Conservation (phyloP, 306 rosid genomes). For the Senna tora region DNA sequence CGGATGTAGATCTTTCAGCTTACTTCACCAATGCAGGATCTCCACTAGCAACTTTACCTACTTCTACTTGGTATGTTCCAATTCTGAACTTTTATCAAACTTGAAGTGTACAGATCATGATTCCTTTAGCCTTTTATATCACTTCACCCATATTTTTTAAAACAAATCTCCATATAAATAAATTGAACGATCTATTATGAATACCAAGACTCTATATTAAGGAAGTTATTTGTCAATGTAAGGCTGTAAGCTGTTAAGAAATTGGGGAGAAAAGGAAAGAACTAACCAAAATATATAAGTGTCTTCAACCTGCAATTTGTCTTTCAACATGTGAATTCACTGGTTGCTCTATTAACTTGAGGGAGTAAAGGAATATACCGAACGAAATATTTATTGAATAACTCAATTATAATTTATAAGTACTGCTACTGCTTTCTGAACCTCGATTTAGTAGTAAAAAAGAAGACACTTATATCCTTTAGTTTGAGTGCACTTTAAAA, state of each 20-base stretch:
- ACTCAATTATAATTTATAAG: background rate
- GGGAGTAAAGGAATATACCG: background rate
- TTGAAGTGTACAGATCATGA: conserved; percentile 3
- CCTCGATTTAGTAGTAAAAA: background rate
- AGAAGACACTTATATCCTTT: background rate
- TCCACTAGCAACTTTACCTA: conserved; percentile 71
- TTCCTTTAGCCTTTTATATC: background rate
- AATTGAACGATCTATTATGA: background rate
- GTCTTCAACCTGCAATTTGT: background rate
- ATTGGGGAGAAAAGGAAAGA: background rate
- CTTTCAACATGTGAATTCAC: background rate
- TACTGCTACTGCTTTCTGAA: background rate
- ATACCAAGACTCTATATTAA: conserved; percentile 7
- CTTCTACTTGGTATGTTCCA: conserved; percentile 47
- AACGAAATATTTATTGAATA: background rate
- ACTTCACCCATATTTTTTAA: background rate
- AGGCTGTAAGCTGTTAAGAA: background rate
- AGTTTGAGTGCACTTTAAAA: background rate
- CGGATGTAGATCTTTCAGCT: conserved; percentile 71
- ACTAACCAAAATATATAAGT: background rate
- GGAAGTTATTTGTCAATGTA: conserved; percentile 29
- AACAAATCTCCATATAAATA: background rate
- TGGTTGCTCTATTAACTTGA: background rate
- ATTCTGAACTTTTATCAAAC: conserved; percentile 15
- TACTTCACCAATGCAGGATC: conserved; percentile 82